phyloP scores from a whole-genome alignment of 495 filamentous ascomycete species.

The Aspergillus mulundensis region DNA sequence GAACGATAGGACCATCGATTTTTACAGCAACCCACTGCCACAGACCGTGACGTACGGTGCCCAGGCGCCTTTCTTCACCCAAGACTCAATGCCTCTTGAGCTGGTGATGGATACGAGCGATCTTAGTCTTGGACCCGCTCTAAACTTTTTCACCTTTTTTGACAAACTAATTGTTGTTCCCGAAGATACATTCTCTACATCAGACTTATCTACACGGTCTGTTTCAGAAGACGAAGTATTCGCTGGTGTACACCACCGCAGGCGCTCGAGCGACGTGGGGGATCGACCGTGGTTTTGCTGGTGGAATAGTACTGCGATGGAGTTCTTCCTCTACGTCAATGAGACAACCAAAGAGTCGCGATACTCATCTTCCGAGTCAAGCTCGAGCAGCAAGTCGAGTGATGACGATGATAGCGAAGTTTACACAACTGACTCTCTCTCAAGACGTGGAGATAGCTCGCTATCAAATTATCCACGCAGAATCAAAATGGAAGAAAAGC shows the following conservation, averaged over 20 bases:
- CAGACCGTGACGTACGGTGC: slow-evolving; percentile 62
- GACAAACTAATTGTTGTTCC: slow-evolving; percentile 79
- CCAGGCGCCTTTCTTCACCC: slow-evolving; percentile 58
- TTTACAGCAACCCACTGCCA: slow-evolving; percentile 25
- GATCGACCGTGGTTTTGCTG: slow-evolving; percentile 83
- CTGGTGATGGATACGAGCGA: slow-evolving; percentile 65
- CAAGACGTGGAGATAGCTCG: slow-evolving; percentile 17
- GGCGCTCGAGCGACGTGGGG: slow-evolving; percentile 49
- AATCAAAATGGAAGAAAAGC: slow-evolving; percentile 77
- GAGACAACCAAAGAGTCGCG: slow-evolving; percentile 45
- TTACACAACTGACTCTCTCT: not conserved
- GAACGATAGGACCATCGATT: slow-evolving; percentile 25
- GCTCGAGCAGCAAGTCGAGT: not conserved
- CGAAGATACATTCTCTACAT: slow-evolving; percentile 44
- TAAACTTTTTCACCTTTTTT: slow-evolving; percentile 65
- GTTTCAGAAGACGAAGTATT: slow-evolving; percentile 26
- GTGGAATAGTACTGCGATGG: slow-evolving; percentile 79
- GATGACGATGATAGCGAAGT: not conserved
- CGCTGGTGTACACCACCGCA: slow-evolving; percentile 28
- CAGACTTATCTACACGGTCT: slow-evolving; percentile 26
- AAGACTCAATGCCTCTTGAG: slow-evolving; percentile 44
- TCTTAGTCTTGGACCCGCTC: slow-evolving; percentile 63
- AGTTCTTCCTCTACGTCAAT: slow-evolving; percentile 75
- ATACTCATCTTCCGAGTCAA: slow-evolving; percentile 22
- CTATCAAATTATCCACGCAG: slow-evolving; percentile 59